Evolutionary conservation across 2,329 filamentous ascomycete species (phyloP).

Genomic region (Colletotrichum sp.): DNA sequence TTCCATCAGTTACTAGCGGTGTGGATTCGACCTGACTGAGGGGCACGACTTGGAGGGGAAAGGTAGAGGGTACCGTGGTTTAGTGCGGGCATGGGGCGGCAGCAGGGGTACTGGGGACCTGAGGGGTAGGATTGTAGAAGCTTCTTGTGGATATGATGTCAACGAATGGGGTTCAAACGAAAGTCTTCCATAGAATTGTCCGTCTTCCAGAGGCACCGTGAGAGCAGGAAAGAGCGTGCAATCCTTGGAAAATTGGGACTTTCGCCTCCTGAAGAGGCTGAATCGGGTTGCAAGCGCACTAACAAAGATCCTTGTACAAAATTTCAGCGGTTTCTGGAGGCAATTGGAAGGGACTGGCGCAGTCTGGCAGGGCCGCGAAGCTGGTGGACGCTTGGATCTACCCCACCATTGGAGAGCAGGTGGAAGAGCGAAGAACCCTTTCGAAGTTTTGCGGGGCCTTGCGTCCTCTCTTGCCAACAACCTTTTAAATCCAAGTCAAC

Average conservation of each 20-base stretch:
- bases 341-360: not conserved
- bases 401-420: slow-evolving; percentile 18
- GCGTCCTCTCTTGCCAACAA: slow-evolving; percentile 16
- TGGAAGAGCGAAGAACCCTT: slow-evolving; percentile 20
- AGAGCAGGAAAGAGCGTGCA: not conserved
- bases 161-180: not conserved
- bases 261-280: slow-evolving; percentile 4
- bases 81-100: not conserved
- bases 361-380: slow-evolving; percentile 6
- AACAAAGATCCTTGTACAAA: slow-evolving; percentile 8
- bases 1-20: slow-evolving; percentile 10
- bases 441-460: slow-evolving; percentile 20
- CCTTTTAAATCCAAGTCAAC: slow-evolving; percentile 11
- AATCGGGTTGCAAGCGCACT: not conserved
- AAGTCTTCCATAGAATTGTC: not conserved
- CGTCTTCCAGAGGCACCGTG: not conserved
- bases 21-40: not conserved
- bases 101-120: slow-evolving; percentile 1
- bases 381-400: not conserved
- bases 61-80: slow-evolving; percentile 6
- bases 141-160: slow-evolving; percentile 15
- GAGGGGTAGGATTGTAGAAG: slow-evolving; percentile 5
- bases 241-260: not conserved
- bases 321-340: slow-evolving; percentile 9
- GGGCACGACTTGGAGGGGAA: not conserved